Conservation (phyloP, 2,329 filamentous ascomycete genomes). For the Eutypa lata region DNA sequence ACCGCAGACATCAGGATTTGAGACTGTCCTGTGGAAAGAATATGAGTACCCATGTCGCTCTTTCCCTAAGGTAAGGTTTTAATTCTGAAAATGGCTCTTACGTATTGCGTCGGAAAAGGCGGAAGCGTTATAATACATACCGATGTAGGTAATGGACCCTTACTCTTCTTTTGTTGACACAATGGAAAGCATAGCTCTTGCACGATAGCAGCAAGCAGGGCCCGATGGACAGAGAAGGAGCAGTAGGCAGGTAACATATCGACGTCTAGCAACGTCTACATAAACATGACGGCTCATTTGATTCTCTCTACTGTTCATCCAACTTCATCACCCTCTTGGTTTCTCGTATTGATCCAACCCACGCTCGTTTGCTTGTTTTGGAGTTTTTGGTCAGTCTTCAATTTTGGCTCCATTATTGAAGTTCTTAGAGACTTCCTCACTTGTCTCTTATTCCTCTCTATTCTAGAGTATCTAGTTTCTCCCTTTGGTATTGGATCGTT, state of each 20-base stretch:
- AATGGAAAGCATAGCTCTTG: background rate
- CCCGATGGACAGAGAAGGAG: background rate
- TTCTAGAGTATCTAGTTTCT: too few relatives aligned
- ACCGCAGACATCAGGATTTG: too few relatives aligned
- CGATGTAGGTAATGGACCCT: background rate
- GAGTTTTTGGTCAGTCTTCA: slow-evolving; percentile 21
- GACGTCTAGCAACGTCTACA: too few relatives aligned
- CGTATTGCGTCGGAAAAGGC: background rate
- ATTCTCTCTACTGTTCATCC: slow-evolving; percentile 2
- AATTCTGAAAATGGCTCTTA: too few relatives aligned
- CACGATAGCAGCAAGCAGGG: background rate
- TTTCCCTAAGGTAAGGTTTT: too few relatives aligned
- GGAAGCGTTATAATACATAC: background rate
- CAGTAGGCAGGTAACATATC: background rate
- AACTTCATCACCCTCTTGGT: slow-evolving; percentile 2
- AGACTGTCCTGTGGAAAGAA: too few relatives aligned
- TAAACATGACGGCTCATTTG: background rate
- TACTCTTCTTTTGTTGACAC: background rate
- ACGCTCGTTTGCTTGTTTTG: slow-evolving; percentile 8
- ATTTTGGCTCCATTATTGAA: slow-evolving; percentile 26
- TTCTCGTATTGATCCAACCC: background rate
- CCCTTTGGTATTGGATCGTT: background rate
- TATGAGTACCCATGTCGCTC: too few relatives aligned
- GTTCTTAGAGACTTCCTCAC: slow-evolving; percentile 6
- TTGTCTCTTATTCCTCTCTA: slow-evolving; percentile 4